Evolutionary conservation across 345 rosid genomes (phyloP).

Genomic region (Arabidopsis thaliana): TAIR10.1 NC_003076.8:25677001-25677500

Average conservation of each 20-base stretch:
- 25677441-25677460: conserved; percentile 30
- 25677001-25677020: not conserved
- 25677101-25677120: not conserved
- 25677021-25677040: not conserved
- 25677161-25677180: conserved; percentile 66
- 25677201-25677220: conserved; percentile 77
- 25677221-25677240: conserved; percentile 84
- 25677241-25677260: conserved; percentile 89
- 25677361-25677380: not conserved
- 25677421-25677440: conserved; percentile 3
- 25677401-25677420: not conserved
- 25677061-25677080: conserved; percentile 32
- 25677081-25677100: not conserved
- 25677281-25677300: conserved; percentile 84
- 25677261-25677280: conserved; percentile 89
- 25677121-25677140: conserved; percentile 13
- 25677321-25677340: conserved; percentile 94
- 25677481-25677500: conserved; percentile 5
- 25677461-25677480: not conserved
- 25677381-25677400: not conserved
- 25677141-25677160: conserved; percentile 27
- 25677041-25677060: conserved; percentile 11
- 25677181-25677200: conserved; percentile 87
- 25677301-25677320: conserved; percentile 90
- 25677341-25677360: conserved; percentile 7